phyloP scores from a whole-genome alignment of 441 rosid genomes.

The Gossypium aridum region DNA sequence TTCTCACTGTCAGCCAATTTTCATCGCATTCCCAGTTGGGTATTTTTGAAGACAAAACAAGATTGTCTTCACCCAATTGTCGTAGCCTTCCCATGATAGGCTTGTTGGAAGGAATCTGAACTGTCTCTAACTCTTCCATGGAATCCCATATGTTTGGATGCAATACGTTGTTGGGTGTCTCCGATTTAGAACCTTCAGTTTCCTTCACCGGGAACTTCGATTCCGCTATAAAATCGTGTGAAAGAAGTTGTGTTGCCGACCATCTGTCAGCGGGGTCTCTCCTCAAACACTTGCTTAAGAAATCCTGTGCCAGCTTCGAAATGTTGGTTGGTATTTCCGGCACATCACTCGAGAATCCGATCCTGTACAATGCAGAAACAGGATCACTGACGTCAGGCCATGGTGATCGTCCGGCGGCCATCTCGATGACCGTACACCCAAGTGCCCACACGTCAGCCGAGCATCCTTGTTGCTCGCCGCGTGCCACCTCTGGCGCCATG shows the following conservation, averaged over 20 bases:
- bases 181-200: not conserved
- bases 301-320: constrained; percentile 48
- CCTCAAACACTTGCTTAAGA: constrained; percentile 50
- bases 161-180: constrained; percentile 51
- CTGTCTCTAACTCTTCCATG: constrained; percentile 18
- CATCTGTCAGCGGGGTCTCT: constrained; percentile 55
- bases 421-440: constrained; percentile 55
- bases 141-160: constrained; percentile 41
- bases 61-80: constrained; percentile 25
- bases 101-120: constrained; percentile 13
- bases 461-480: constrained; percentile 52
- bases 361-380: constrained; percentile 42
- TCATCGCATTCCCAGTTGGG: constrained; percentile 39
- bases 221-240: constrained; percentile 36
- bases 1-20: constrained; percentile 56
- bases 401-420: constrained; percentile 55
- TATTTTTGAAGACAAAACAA: constrained; percentile 5
- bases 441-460: constrained; percentile 72
- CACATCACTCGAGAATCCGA: constrained; percentile 46
- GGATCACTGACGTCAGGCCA: constrained; percentile 42
- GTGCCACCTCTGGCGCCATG: constrained; percentile 93
- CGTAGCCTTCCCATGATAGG: constrained; percentile 38
- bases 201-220: constrained; percentile 1
- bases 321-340: constrained; percentile 49
- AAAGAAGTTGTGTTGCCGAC: constrained; percentile 50